phyloP scores from a whole-genome alignment of 2,329 filamentous ascomycete genomes.

The Aureobasidium leucospermi region DNA sequence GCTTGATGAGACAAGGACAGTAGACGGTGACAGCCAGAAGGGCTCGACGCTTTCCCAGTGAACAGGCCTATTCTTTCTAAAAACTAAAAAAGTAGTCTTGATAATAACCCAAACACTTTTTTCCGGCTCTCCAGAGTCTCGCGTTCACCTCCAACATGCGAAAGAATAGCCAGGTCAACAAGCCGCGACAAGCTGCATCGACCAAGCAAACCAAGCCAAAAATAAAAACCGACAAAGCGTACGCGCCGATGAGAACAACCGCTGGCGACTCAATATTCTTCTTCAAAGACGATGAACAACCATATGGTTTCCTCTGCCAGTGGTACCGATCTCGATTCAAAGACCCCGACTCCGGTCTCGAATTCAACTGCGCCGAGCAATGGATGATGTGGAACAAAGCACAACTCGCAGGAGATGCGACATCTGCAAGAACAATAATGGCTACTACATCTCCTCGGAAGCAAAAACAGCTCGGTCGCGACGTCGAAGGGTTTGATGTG shows the following conservation, averaged over 20 bases:
- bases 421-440: background rate
- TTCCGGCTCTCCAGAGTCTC: no score
- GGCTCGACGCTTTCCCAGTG: no score
- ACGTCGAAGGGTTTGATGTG: conserved; percentile 47
- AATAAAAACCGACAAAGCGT: background rate
- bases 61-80: no score
- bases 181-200: no score
- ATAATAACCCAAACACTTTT: no score
- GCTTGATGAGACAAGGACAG: no score
- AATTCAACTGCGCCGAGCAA: background rate
- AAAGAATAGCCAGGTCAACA: background rate
- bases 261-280: conserved; percentile 20
- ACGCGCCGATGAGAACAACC: background rate
- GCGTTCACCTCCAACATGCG: background rate
- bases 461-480: conserved; percentile 49
- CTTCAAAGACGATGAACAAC: conserved; percentile 35
- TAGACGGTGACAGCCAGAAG: no score
- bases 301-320: conserved; percentile 53
- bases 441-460: conserved; percentile 16
- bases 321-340: conserved; percentile 41
- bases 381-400: conserved; percentile 13
- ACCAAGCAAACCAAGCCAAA: background rate
- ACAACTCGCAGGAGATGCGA: background rate
- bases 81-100: no score
- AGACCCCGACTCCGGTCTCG: background rate